Evolutionary conservation across 2,329 filamentous ascomycete genomes (phyloP).

Genomic region (Didymella exigua): DNA sequence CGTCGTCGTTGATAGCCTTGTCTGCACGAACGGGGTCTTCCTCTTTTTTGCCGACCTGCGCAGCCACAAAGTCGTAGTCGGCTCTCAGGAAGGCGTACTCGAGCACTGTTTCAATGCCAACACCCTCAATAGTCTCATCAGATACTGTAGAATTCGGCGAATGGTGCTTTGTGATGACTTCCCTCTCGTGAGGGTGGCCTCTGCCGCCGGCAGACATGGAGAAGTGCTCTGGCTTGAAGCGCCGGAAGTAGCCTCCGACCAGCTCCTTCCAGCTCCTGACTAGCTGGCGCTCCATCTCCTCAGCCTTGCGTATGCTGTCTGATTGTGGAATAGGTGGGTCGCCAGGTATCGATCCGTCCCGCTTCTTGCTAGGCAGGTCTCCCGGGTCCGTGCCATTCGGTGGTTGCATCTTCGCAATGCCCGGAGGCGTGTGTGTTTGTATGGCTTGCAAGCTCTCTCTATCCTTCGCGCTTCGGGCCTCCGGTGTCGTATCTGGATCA

Average conservation of each 20-base stretch:
- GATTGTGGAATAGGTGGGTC: slow-evolving; percentile 44
- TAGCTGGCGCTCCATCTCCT: slow-evolving; percentile 71
- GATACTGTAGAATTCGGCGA: slow-evolving; percentile 29
- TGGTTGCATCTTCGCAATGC: slow-evolving; percentile 50
- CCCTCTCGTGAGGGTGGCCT: slow-evolving; percentile 44
- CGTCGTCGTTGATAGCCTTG: slow-evolving; percentile 80
- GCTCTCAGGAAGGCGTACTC: slow-evolving; percentile 93
- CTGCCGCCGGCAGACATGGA: slow-evolving; percentile 52
- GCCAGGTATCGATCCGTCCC: slow-evolving; percentile 29
- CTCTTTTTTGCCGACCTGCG: slow-evolving; percentile 82
- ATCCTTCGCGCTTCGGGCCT: slow-evolving; percentile 34
- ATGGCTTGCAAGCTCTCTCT: slow-evolving; percentile 52
- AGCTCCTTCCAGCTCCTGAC: slow-evolving; percentile 79
- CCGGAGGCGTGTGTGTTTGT: slow-evolving; percentile 55
- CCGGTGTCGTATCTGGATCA: slow-evolving; percentile 28
- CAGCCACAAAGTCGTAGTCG: slow-evolving; percentile 91
- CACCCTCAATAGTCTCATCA: slow-evolving; percentile 47
- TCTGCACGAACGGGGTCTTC: slow-evolving; percentile 73
- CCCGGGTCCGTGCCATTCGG: slow-evolving; percentile 32
- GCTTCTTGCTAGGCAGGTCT: slow-evolving; percentile 33
- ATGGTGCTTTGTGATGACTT: slow-evolving; percentile 34
- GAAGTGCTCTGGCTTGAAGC: slow-evolving; percentile 85
- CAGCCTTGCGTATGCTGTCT: slow-evolving; percentile 63
- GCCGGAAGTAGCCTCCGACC: slow-evolving; percentile 91
- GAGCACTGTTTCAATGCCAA: slow-evolving; percentile 76